Evolutionary conservation across 306 rosid genomes (phyloP).

Genomic region (Corylus avellana): DNA sequence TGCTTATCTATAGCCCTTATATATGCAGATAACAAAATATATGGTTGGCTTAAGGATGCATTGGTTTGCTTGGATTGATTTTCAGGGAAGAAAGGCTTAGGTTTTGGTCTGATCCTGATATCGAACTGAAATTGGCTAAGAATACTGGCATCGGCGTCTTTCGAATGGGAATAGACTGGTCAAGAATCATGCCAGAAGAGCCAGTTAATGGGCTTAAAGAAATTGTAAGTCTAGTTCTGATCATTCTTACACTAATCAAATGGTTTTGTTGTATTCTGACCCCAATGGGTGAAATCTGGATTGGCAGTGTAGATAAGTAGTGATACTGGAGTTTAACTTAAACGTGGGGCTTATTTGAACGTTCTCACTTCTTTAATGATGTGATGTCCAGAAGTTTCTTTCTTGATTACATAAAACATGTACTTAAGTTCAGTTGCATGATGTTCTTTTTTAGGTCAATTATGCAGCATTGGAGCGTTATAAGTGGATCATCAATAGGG

Average conservation of each 20-base stretch:
- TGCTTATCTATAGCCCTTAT: background rate
- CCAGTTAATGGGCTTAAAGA: constrained; percentile 66
- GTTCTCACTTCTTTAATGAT: constrained; percentile 8
- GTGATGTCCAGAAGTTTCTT: constrained; percentile 15
- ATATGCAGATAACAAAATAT: constrained; percentile 7
- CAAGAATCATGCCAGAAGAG: constrained; percentile 83
- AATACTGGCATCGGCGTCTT: constrained; percentile 80
- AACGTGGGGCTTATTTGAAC: background rate
- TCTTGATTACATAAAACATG: constrained; percentile 18
- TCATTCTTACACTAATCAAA: constrained; percentile 16
- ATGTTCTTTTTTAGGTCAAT: constrained; percentile 59
- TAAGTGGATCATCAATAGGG: constrained; percentile 87
- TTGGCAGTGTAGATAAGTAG: background rate
- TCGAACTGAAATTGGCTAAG: constrained; percentile 82
- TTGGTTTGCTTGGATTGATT: constrained; percentile 36
- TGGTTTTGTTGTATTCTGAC: constrained; percentile 17
- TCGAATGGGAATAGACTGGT: constrained; percentile 98
- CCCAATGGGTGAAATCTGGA: constrained; percentile 9
- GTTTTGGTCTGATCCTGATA: constrained; percentile 99
- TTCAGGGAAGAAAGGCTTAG: constrained; percentile 90
- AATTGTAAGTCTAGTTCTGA: constrained; percentile 53
- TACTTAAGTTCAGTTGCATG: constrained; percentile 22
- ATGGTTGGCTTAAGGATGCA: constrained; percentile 14
- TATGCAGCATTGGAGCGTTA: constrained; percentile 95
- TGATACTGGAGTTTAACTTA: constrained; percentile 15